Percentiles rank a stretch among this genome's conserved stretches.
Evolutionary conservation across 1,284 basidiomycete species (phyloP).

Genomic region (Hemileccinum hortonii): DNA sequence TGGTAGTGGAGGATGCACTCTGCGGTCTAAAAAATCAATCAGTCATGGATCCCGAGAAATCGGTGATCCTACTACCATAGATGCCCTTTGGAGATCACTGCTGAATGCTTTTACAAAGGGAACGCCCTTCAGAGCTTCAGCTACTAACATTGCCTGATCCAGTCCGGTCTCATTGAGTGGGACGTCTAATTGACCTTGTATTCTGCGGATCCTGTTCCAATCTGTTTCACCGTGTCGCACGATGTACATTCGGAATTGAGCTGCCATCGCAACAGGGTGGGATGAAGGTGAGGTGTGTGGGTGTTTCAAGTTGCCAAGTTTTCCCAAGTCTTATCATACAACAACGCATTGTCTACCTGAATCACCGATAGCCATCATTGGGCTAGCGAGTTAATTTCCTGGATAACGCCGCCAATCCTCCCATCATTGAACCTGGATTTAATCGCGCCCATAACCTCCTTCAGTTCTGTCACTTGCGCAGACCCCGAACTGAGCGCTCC

Average conservation of each 20-base stretch:
- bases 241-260: constrained; percentile 52
- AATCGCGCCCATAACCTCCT: constrained; percentile 41
- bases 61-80: constrained; percentile 50
- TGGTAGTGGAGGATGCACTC: constrained; percentile 58
- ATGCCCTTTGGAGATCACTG: constrained; percentile 66
- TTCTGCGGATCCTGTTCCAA: constrained; percentile 56
- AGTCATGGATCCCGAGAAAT: not conserved
- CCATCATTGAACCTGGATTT: constrained; percentile 53
- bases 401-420: constrained; percentile 51
- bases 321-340: no score
- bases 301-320: no score
- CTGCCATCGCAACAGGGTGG: constrained; percentile 16
- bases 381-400: constrained; percentile 46
- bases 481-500: constrained; percentile 40
- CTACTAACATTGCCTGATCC: constrained; percentile 56
- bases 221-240: constrained; percentile 77
- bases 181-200: constrained; percentile 73
- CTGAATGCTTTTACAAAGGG: constrained; percentile 55
- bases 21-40: constrained; percentile 51
- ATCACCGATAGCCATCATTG: constrained; percentile 4
- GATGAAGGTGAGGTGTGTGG: constrained; percentile 1
- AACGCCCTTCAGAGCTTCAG: constrained; percentile 48
- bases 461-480: constrained; percentile 37
- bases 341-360: not conserved
- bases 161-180: constrained; percentile 57